Base-by-base conservation (phyloP, 345 rosid species). In the thale cress (Arabidopsis thaliana) region DNA sequence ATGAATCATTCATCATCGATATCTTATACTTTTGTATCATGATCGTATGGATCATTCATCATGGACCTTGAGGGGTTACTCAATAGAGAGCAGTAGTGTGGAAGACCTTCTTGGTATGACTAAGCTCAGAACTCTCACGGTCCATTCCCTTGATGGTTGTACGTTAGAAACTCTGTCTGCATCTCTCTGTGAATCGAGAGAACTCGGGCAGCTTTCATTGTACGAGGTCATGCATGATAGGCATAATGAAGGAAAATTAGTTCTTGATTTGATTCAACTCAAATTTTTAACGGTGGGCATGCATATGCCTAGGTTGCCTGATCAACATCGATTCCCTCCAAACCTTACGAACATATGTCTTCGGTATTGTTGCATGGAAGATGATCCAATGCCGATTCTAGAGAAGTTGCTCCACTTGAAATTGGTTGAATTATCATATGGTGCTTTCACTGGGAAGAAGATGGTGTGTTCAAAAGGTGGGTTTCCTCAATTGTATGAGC, bases 381-480 rank as follows among this genome's bases (percentile, higher is more conserved):
- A 78, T 30, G 87, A 83, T 59, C 87, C 89, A 10, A 85, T 85
- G 82, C 73, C 70, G 32, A 73, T 76, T 22, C 66, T 85, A 28
- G 85, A 82, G 61, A 81, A 75, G 78, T 62, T 85, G 69, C 77
- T 72, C 7, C 64, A 73, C 61, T 76, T 87, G 63, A 56, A 22
- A 49, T 55, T 55, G 62, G 63, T 59, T 64, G 32, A 74, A 51
- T 2, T 69, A 7, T 8, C 66, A 51, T 46, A 13, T 58, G 33
- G 24, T 28, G 34, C 62, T 68, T 83, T 79, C 24, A 4, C 0
- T 5, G 89, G 82, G 20, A 82, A 33, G 23, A 37, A 52, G 52
- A 80, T 85, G 64, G 13, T 40, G 41, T 80, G 72, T 65, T 77
- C 79, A 4, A 34, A 30, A 46, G 58, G 11, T 2, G 67, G 78